Base-by-base conservation (phyloP, 441 rosid genomes). In the Geranium incanum region DNA sequence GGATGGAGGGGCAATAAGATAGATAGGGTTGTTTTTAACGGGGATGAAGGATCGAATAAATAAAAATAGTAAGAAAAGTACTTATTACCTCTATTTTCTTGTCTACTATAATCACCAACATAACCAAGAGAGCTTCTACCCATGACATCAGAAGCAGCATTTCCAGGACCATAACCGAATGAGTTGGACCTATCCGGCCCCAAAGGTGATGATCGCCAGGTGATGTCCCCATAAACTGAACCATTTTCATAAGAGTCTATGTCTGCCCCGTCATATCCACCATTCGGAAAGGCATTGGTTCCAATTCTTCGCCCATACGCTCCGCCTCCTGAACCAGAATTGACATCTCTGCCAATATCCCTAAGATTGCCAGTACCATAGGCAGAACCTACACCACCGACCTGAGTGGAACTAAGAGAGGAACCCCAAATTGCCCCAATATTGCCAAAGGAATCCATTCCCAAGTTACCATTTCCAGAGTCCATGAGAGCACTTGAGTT, bases 181-280 rank as follows among this genome's bases (percentile, higher is more conserved):
- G 82, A 72, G 65, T 66, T 67, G 37, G 85, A 78, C 4, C 66
- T 74, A 19, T 78, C 81, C 68, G 76, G 68, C 67, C 74, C 84
- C 6, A 78, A 69, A 66, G 85, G 72, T 13, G 76, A 74, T 70
- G 93, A 79, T 64, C 70, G 80, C 90, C 90, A 86, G 43, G 86
- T 60, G 19, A 89, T 78, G 73, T 85, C 87, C 50, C 84, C 88
- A 78, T 83, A 81, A 71, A 80, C 70, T 4, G 84, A 84, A 76
- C 82, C 76, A 59, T 57, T 68, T 73, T 81, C 89, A 69, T 84
- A 77, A 71, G 73, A 76, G 74, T 80, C 84, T 36, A 74, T 74
- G 72, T 73, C 78, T 45, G 77, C 77, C 63, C 78, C 81, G 62
- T 81, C 85, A 75, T 79, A 83, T 69, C 84, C 82, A 63, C 79